phyloP scores from a whole-genome alignment of 495 filamentous ascomycete genomes.

The Bathelium albidoporum region DNA sequence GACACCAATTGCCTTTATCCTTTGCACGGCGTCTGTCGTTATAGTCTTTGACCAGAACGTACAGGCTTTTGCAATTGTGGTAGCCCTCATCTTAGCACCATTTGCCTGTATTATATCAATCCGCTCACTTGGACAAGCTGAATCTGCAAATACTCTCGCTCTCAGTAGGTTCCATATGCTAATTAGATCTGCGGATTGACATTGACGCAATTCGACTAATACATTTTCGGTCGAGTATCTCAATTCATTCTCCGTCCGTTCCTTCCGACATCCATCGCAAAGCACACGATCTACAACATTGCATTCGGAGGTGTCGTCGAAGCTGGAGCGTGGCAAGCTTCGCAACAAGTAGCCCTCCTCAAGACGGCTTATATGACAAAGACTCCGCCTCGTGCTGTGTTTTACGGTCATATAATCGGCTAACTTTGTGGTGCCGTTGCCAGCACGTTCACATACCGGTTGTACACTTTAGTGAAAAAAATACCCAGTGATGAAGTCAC shows the following conservation, averaged over 20 bases:
- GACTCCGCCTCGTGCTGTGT: neutral
- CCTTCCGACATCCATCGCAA: neutral
- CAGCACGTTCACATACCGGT: neutral
- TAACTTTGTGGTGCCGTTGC: neutral
- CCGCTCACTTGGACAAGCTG: neutral
- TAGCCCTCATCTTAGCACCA: neutral
- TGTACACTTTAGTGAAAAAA: neutral
- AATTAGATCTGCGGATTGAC: neutral
- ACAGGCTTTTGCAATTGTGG: neutral
- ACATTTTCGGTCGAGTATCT: neutral
- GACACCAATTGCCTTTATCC: neutral
- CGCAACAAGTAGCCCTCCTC: neutral
- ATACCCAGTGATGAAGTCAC: neutral
- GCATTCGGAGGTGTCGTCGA: neutral
- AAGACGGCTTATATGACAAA: neutral
- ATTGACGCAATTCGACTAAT: neutral
- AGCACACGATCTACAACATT: neutral
- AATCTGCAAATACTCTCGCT: neutral
- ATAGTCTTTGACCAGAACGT: neutral
- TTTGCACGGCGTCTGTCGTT: neutral
- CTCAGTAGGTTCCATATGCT: neutral
- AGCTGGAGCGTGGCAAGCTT: conserved; percentile 2
- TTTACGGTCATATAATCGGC: neutral
- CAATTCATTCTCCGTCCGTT: neutral
- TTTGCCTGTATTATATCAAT: neutral